Percentiles rank a stretch among this genome's conserved stretches.
Conservation (phyloP, 768 basidiomycete species). For the Sarcodon aspratus region DNA sequence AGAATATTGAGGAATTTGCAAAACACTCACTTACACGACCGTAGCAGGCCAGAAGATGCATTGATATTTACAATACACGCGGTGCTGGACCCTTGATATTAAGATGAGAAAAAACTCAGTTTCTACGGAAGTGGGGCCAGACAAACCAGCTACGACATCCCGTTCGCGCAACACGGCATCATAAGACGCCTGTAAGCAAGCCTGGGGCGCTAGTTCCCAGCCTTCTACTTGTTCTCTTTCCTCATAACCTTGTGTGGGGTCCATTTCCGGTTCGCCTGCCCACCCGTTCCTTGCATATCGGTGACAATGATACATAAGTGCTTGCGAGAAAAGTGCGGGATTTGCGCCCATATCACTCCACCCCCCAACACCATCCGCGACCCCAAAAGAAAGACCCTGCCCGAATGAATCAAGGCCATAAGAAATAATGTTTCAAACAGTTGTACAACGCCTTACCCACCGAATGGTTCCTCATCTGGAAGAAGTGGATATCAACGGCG, state of each 20-base stretch:
- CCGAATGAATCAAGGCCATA: slow-evolving; percentile 1
- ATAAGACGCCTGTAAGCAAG: slow-evolving; percentile 66
- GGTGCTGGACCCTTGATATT: slow-evolving; percentile 63
- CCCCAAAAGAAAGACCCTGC: slow-evolving; percentile 72
- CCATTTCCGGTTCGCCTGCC: slow-evolving; percentile 77
- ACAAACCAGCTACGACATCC: slow-evolving; percentile 22
- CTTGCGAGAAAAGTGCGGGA: slow-evolving; percentile 83
- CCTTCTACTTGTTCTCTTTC: slow-evolving; percentile 55
- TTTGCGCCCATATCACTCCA: slow-evolving; percentile 82
- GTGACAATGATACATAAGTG: slow-evolving; percentile 81
- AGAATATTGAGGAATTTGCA: not conserved
- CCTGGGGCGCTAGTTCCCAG: slow-evolving; percentile 54
- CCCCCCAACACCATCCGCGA: slow-evolving; percentile 91
- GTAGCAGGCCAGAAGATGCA: slow-evolving; percentile 60
- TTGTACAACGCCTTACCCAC: slow-evolving; percentile 33
- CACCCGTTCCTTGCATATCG: slow-evolving; percentile 62
- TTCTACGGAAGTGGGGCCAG: slow-evolving; percentile 2
- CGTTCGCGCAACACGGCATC: slow-evolving; percentile 60
- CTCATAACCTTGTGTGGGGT: slow-evolving; percentile 64
- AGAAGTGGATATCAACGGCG: slow-evolving; percentile 3
- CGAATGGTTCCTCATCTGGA: slow-evolving; percentile 68
- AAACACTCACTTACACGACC: slow-evolving; percentile 60
- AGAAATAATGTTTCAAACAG: slow-evolving; percentile 4
- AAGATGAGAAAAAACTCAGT: slow-evolving; percentile 3
- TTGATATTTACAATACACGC: slow-evolving; percentile 70